Percentiles rank a stretch among this genome's conserved stretches.
Evolutionary conservation across 148 eudicot species (phyloP).

Genomic region (Camellia sinensis): DNA sequence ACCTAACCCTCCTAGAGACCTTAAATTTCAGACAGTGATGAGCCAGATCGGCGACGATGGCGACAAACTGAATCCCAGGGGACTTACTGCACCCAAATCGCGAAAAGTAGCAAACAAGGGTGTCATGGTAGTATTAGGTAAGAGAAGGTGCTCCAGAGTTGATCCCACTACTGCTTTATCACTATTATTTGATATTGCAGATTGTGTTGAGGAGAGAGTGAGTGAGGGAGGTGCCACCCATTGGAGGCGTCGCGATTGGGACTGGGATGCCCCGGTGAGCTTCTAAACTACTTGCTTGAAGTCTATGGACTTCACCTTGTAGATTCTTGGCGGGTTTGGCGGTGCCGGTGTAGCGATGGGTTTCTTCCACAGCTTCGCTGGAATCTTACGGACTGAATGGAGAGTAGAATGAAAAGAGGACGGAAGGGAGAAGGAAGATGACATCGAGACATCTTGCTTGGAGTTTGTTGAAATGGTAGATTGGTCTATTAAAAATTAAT

Average conservation of each 20-base stretch:
- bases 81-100: conserved; percentile 17
- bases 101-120: background rate
- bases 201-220: background rate
- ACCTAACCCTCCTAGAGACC: no score
- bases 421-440: no score
- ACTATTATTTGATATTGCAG: background rate
- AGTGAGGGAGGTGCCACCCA: conserved; percentile 56
- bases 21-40: no score
- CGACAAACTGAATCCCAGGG: conserved; percentile 45
- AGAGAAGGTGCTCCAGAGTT: background rate
- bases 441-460: no score
- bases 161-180: background rate
- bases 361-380: conserved; percentile 24
- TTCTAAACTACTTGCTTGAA: conserved; percentile 64
- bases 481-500: no score
- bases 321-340: conserved; percentile 46
- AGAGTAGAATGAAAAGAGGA: conserved; percentile 14
- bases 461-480: no score
- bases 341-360: conserved; percentile 31
- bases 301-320: conserved; percentile 56
- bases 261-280: conserved; percentile 48
- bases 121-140: background rate
- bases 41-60: no score
- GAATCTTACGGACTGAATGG: conserved; percentile 26
- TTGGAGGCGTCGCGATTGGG: conserved; percentile 22